Percentiles rank a stretch among this genome's conserved stretches.
phyloP scores from a whole-genome alignment of 2,329 filamentous ascomycete genomes.

The Didymella segeticola region DNA sequence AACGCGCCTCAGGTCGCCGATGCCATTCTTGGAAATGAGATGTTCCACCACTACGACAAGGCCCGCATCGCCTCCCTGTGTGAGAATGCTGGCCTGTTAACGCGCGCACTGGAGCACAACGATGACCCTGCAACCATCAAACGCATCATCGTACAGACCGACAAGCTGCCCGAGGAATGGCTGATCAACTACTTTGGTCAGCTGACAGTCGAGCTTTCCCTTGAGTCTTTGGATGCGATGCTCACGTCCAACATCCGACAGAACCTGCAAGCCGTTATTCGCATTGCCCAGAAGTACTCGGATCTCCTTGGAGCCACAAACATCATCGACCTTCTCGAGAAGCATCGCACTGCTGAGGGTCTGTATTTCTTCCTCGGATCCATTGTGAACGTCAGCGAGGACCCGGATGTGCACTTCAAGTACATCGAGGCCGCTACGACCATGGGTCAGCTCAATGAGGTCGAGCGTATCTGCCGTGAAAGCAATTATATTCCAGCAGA shows the following conservation, averaged over 20 bases:
- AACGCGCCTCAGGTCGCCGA: slow-evolving; percentile 98
- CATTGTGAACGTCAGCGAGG: slow-evolving; percentile 96
- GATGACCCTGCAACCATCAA: slow-evolving; percentile 90
- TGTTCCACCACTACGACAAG: slow-evolving; percentile 98
- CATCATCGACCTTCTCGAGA: slow-evolving; percentile 93
- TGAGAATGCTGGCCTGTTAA: slow-evolving; percentile 82
- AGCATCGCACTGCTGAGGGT: slow-evolving; percentile 95
- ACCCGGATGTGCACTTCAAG: slow-evolving; percentile 97
- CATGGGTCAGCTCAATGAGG: slow-evolving; percentile 92
- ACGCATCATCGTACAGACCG: slow-evolving; percentile 83
- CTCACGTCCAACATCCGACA: slow-evolving; percentile 95
- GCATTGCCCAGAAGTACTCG: slow-evolving; percentile 96
- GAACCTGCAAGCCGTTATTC: slow-evolving; percentile 92
- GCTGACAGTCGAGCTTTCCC: slow-evolving; percentile 90
- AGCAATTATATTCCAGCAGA: slow-evolving; percentile 83
- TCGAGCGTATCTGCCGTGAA: slow-evolving; percentile 96
- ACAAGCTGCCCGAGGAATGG: slow-evolving; percentile 91
- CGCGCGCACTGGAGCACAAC: slow-evolving; percentile 84
- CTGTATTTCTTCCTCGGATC: slow-evolving; percentile 98
- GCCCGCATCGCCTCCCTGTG: slow-evolving; percentile 86
- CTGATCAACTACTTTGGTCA: slow-evolving; percentile 91
- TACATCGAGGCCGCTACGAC: slow-evolving; percentile 97
- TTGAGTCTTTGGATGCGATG: slow-evolving; percentile 96
- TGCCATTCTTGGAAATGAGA: slow-evolving; percentile 95
- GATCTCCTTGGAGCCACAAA: slow-evolving; percentile 88